Percentiles rank a stretch among this genome's conserved stretches.
Evolutionary conservation across 2,329 filamentous ascomycete species (phyloP).

Genomic region (Alternaria brassicae): DNA sequence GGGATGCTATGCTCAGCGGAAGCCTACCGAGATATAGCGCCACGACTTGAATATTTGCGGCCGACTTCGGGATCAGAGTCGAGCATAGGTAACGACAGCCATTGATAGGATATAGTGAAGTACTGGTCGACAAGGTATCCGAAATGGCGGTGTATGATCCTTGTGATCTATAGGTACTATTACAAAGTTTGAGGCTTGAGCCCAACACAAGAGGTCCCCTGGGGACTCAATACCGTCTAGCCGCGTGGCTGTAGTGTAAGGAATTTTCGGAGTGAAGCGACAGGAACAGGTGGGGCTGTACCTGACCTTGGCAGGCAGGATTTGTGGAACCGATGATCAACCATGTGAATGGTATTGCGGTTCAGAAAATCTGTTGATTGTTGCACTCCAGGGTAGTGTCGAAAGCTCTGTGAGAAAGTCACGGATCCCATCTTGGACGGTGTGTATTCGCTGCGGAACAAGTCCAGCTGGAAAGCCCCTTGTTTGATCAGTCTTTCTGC

Average conservation of each 20-base stretch:
- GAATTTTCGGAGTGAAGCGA: not conserved
- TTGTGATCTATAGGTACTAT: not conserved
- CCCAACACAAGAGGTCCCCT: not conserved
- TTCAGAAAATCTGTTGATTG: not conserved
- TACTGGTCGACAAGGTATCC: not conserved
- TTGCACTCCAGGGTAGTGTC: not conserved
- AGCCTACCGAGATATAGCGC: not conserved
- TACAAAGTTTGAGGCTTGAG: not conserved
- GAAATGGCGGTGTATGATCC: not conserved
- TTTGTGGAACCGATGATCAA: not conserved
- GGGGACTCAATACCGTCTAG: not conserved
- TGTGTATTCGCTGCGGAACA: not conserved
- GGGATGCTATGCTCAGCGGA: not conserved
- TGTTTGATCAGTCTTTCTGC: not conserved
- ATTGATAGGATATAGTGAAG: not conserved
- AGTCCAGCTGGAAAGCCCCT: not conserved
- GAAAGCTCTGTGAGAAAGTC: not conserved
- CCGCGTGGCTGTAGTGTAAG: not conserved
- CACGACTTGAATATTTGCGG: no score
- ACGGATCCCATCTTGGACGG: not conserved
- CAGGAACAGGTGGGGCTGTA: not conserved
- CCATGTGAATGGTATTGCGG: not conserved
- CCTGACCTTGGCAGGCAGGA: not conserved
- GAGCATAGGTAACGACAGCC: not conserved
- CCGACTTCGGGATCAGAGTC: not conserved